phyloP scores from a whole-genome alignment of 768 basidiomycete species.

The Mycena leptocephala region DNA sequence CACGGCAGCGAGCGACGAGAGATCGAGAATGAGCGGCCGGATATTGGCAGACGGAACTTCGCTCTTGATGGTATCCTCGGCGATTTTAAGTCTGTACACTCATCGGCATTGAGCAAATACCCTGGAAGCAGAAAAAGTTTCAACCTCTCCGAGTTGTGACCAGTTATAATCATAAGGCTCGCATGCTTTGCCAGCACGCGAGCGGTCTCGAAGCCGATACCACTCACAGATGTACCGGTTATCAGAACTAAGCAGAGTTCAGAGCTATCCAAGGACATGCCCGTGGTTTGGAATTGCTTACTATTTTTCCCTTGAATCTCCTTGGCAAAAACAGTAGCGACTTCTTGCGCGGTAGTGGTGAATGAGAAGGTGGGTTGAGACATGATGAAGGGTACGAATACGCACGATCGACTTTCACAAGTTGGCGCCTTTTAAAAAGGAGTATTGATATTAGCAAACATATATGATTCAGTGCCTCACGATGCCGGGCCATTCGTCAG shows the following conservation, averaged over 20 bases:
- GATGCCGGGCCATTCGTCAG: too few species aligned
- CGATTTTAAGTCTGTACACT: background rate
- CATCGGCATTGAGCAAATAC: background rate
- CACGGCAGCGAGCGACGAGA: slow-evolving; percentile 1
- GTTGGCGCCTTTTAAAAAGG: too few species aligned
- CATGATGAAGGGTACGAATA: background rate
- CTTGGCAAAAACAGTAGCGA: background rate
- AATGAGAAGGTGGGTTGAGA: background rate
- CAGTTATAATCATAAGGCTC: background rate
- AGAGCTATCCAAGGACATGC: background rate
- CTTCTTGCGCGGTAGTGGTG: slow-evolving; percentile 1
- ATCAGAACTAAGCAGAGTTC: background rate
- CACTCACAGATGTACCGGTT: slow-evolving; percentile 10
- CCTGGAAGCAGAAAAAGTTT: background rate
- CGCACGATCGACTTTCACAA: too few species aligned
- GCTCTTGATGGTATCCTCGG: slow-evolving; percentile 1
- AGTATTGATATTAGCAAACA: too few species aligned
- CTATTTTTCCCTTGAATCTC: slow-evolving; percentile 15
- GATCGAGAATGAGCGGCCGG: slow-evolving; percentile 5
- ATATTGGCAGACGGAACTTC: slow-evolving; percentile 6
- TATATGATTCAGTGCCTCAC: too few species aligned
- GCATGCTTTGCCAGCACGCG: slow-evolving; percentile 9
- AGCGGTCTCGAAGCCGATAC: slow-evolving; percentile 17
- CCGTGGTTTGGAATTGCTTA: background rate
- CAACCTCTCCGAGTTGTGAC: background rate